Evolutionary conservation across 2,329 filamentous ascomycete genomes (phyloP).

Genomic region (Talaromyces pinophilus): DNA sequence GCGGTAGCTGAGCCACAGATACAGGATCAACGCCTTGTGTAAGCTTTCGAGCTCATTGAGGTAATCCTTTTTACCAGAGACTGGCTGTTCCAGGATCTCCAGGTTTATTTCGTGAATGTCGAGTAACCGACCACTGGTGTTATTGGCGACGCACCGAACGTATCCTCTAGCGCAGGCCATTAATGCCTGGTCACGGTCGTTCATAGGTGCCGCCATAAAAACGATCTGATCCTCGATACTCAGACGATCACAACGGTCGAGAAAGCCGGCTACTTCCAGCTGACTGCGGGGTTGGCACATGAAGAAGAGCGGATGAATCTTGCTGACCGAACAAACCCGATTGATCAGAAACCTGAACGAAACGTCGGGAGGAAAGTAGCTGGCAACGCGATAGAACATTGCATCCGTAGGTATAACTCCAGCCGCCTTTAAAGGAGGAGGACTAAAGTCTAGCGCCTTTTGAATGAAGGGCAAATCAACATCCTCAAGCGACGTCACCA

Average conservation of each 20-base stretch:
- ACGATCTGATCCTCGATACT: constrained; percentile 72
- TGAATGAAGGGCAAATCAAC: constrained; percentile 66
- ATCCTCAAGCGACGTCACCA: constrained; percentile 75
- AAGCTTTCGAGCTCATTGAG: constrained; percentile 71
- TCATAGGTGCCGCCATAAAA: constrained; percentile 71
- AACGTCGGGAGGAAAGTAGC: constrained; percentile 77
- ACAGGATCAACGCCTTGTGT: constrained; percentile 80
- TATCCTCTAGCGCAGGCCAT: constrained; percentile 60
- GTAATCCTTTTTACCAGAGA: constrained; percentile 54
- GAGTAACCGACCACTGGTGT: constrained; percentile 67
- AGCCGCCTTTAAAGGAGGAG: constrained; percentile 67
- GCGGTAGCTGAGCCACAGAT: constrained; percentile 91
- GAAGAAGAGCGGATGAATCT: constrained; percentile 66
- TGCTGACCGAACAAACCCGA: constrained; percentile 69
- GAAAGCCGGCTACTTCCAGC: constrained; percentile 68
- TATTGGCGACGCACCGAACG: constrained; percentile 68
- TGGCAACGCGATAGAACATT: constrained; percentile 73
- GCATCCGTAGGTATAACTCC: constrained; percentile 72
- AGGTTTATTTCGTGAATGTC: constrained; percentile 71
- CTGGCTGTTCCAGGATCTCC: constrained; percentile 65
- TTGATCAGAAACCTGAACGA: constrained; percentile 81
- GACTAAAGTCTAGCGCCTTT: constrained; percentile 63
- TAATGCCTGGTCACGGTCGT: constrained; percentile 50
- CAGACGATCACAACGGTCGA: constrained; percentile 69
- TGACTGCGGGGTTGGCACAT: constrained; percentile 66